These are phyloP conservation scores for Podosphaera xanthii DNA, from an alignment of 2,329 filamentous ascomycete genomes.

Conservation along the genomic window DNA sequence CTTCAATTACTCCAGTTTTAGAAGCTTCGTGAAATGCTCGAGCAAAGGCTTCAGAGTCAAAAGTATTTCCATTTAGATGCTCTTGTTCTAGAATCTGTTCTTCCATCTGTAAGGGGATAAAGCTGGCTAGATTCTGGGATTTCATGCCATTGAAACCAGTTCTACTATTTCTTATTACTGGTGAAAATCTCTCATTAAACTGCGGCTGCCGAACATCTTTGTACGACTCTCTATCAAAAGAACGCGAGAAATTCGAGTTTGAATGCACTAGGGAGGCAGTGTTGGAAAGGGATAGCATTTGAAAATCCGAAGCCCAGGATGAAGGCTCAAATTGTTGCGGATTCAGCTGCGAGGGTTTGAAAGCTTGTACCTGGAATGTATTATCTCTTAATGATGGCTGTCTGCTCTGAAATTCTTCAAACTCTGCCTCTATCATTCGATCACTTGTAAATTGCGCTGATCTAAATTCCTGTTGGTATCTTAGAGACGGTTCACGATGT, in stretches of 20 bases:
- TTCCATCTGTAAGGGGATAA: constrained; percentile 22
- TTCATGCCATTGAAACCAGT: neutral
- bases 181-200: no score
- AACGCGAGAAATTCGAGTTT: no score
- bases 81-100: constrained; percentile 4
- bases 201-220: no score
- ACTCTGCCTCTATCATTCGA: constrained; percentile 38
- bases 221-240: no score
- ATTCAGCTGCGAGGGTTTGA: constrained; percentile 5
- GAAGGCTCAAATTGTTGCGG: constrained; percentile 7
- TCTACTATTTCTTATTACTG: no score
- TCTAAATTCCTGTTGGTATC: constrained; percentile 31
- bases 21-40: constrained; percentile 24
- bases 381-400: constrained; percentile 17
- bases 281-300: constrained; percentile 21
- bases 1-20: constrained; percentile 5
- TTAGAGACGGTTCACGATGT: neutral
- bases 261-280: no score
- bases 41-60: constrained; percentile 32
- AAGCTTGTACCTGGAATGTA: constrained; percentile 7
- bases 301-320: constrained; percentile 22
- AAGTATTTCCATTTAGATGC: constrained; percentile 19
- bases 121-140: constrained; percentile 16
- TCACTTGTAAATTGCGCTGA: constrained; percentile 28
- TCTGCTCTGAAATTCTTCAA: constrained; percentile 43